Conservation (phyloP, 1,139 yeast species). For the Pneumocystis oryctolagi region DNA sequence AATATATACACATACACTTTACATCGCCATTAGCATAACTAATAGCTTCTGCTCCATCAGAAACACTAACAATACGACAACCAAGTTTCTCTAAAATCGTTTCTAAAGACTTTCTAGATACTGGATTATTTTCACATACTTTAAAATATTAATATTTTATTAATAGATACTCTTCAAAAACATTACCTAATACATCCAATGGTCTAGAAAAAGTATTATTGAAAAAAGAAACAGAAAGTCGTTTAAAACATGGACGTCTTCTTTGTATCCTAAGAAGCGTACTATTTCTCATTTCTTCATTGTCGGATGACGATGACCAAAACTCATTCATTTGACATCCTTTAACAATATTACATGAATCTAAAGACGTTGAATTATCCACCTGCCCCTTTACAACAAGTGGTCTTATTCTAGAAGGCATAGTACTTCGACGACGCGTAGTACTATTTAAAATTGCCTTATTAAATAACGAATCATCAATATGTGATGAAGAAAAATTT, state of each 20-base stretch:
- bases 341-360: background rate
- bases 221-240: constrained; percentile 18
- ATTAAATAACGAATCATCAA: constrained; percentile 9
- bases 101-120: constrained; percentile 54
- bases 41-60: constrained; percentile 70
- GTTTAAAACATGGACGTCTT: constrained; percentile 40
- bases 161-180: background rate
- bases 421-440: constrained; percentile 7
- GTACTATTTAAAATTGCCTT: constrained; percentile 2
- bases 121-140: constrained; percentile 78
- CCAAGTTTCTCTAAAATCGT: constrained; percentile 55
- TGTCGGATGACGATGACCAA: constrained; percentile 39
- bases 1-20: constrained; percentile 27
- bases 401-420: constrained; percentile 7
- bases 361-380: background rate
- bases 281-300: constrained; percentile 41
- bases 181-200: constrained; percentile 40
- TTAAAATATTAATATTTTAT: background rate
- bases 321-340: background rate
- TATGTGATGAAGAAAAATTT: constrained; percentile 8
- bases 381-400: background rate
- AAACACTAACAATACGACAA: constrained; percentile 65
- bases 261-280: constrained; percentile 42
- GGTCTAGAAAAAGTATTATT: constrained; percentile 21
- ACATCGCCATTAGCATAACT: constrained; percentile 73